Evolutionary conservation across 179 eudicot genomes (phyloP).

Genomic region (Beta corolliflora): DNA sequence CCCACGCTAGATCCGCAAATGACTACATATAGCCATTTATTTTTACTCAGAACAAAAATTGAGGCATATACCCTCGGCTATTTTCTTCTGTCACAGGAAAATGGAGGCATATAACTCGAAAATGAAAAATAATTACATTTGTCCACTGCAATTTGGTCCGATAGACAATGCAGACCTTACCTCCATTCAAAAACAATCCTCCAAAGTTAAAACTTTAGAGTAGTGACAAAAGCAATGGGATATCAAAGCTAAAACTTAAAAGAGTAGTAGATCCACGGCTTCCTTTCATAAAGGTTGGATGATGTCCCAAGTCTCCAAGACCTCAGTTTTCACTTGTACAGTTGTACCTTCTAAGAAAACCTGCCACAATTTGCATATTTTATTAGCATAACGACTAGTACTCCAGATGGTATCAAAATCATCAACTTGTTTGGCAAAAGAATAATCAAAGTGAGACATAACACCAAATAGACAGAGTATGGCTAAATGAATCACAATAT

Average conservation of each 20-base stretch:
- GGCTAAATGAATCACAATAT: not conserved
- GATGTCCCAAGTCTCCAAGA: not conserved
- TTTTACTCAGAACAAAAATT: not conserved
- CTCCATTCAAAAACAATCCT: not conserved
- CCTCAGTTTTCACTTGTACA: slow-evolving; percentile 3
- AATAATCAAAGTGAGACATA: not conserved
- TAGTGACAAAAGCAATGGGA: slow-evolving; percentile 4
- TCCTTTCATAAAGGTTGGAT: not conserved
- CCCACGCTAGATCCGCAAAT: not conserved
- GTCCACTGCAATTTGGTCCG: not conserved
- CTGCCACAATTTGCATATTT: not conserved
- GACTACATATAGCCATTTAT: not conserved
- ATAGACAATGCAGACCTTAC: slow-evolving; percentile 6
- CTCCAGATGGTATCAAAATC: not conserved
- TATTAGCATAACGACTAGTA: not conserved
- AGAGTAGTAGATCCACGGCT: not conserved
- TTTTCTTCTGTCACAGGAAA: not conserved
- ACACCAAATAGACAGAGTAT: not conserved
- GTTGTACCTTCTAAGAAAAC: not conserved
- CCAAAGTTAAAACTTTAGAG: too few relatives aligned
- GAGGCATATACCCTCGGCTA: not conserved
- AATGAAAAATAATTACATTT: slow-evolving; percentile 1
- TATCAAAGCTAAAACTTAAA: not conserved
- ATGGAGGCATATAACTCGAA: slow-evolving; percentile 2
- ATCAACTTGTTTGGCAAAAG: not conserved